Evolutionary conservation across 768 basidiomycete species (phyloP).

Genomic region (Dendrothele bispora): DNA sequence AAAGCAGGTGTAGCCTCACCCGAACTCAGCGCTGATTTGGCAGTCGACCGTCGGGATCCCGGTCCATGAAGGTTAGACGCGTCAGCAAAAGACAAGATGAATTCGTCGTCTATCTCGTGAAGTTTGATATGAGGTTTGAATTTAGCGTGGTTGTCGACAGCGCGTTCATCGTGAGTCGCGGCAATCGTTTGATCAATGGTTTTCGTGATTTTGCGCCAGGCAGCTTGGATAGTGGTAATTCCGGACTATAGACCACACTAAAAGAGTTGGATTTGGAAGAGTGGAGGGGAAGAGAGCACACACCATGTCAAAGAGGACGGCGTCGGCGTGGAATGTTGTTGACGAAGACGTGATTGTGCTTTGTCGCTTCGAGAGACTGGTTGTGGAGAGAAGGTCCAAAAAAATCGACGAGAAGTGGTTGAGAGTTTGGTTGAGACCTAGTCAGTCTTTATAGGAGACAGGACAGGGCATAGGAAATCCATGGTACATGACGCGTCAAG

Average conservation of each 20-base stretch:
- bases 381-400: no score
- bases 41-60: conserved; percentile 27
- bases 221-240: conserved; percentile 71
- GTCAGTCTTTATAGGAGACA: no score
- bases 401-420: no score
- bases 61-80: conserved; percentile 48
- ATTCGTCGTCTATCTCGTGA: conserved; percentile 57
- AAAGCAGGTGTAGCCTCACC: conserved; percentile 41
- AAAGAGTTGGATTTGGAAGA: conserved; percentile 21
- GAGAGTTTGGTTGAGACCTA: no score
- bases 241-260: conserved; percentile 48
- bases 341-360: conserved; percentile 17
- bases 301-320: conserved; percentile 71
- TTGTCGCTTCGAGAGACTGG: no score
- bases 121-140: conserved; percentile 57
- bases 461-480: no score
- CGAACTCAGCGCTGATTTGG: conserved; percentile 25
- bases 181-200: conserved; percentile 73
- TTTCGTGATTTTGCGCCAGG: conserved; percentile 70
- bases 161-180: conserved; percentile 78
- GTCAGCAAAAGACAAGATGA: conserved; percentile 67
- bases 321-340: conserved; percentile 48
- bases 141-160: conserved; percentile 67
- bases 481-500: no score
- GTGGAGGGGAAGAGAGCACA: conserved; percentile 15